Conservation (phyloP, 2,329 filamentous ascomycete species). For the Ramularia collo-cygni region DNA sequence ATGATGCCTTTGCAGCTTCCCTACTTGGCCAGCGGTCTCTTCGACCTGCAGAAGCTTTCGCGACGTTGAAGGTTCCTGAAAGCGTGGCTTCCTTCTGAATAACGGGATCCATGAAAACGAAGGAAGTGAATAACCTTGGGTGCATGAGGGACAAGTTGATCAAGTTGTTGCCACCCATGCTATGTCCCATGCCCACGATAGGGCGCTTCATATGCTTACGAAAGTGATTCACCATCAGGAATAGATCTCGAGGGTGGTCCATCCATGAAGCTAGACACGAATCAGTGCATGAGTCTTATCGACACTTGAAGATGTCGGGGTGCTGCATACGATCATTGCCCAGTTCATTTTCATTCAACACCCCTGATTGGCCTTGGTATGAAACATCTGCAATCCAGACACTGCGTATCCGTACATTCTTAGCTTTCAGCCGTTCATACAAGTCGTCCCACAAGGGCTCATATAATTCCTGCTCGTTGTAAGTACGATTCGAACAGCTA, state of each 20-base stretch:
- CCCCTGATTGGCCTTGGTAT: slow-evolving; percentile 71
- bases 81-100: slow-evolving; percentile 49
- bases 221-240: slow-evolving; percentile 80
- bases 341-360: slow-evolving; percentile 66
- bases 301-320: background rate
- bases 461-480: slow-evolving; percentile 70
- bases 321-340: slow-evolving; percentile 71
- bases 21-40: slow-evolving; percentile 79
- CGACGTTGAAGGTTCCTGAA: slow-evolving; percentile 28
- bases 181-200: slow-evolving; percentile 79
- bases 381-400: slow-evolving; percentile 92
- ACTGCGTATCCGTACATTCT: slow-evolving; percentile 60
- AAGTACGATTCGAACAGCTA: background rate
- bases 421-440: slow-evolving; percentile 48
- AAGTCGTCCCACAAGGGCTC: slow-evolving; percentile 88
- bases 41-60: slow-evolving; percentile 58
- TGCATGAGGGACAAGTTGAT: slow-evolving; percentile 67
- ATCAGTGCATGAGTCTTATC: slow-evolving; percentile 4
- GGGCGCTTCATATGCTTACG: slow-evolving; percentile 72
- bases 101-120: slow-evolving; percentile 81
- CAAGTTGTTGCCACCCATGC: slow-evolving; percentile 74
- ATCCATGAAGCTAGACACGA: slow-evolving; percentile 63
- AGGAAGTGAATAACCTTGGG: slow-evolving; percentile 67
- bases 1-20: slow-evolving; percentile 57
- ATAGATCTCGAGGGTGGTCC: slow-evolving; percentile 76